Evolutionary conservation across 2,329 filamentous ascomycete genomes (phyloP).

Genomic region (Chaetomiaceae sp.): DNA sequence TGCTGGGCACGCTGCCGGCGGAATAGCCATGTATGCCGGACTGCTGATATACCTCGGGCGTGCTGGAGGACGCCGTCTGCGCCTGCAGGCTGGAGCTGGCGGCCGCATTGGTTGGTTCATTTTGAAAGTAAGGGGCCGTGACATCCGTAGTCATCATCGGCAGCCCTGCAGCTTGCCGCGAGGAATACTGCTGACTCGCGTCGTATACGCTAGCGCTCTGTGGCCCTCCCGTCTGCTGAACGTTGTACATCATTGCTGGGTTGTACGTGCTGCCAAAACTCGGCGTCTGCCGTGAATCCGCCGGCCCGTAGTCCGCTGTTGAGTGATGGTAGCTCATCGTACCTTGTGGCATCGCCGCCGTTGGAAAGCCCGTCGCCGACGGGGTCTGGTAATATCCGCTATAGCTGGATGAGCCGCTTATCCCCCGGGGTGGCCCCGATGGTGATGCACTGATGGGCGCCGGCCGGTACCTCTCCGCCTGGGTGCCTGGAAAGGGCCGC

Average conservation of each 20-base stretch:
- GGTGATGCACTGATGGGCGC: slow-evolving; percentile 48
- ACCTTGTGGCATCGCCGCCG: slow-evolving; percentile 52
- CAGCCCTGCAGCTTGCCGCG: slow-evolving; percentile 71
- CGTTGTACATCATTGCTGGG: slow-evolving; percentile 73
- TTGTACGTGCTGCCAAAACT: slow-evolving; percentile 53
- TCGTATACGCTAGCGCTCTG: slow-evolving; percentile 66
- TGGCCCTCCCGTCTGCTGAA: slow-evolving; percentile 55
- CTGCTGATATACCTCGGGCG: slow-evolving; percentile 62
- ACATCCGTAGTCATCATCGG: slow-evolving; percentile 66
- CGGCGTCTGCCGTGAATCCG: slow-evolving; percentile 52
- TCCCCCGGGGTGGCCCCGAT: slow-evolving; percentile 40
- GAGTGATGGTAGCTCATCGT: slow-evolving; percentile 56
- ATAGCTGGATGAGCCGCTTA: slow-evolving; percentile 55
- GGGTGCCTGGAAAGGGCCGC: slow-evolving; percentile 43
- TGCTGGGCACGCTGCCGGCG: slow-evolving; percentile 40
- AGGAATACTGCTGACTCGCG: slow-evolving; percentile 67
- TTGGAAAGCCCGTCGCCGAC: slow-evolving; percentile 44
- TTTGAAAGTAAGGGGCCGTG: slow-evolving; percentile 70
- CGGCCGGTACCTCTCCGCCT: slow-evolving; percentile 46
- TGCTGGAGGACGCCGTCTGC: slow-evolving; percentile 44
- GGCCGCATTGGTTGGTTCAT: slow-evolving; percentile 59
- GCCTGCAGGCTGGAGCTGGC: slow-evolving; percentile 52
- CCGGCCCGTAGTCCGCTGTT: slow-evolving; percentile 53
- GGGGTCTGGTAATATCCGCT: slow-evolving; percentile 57
- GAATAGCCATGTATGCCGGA: slow-evolving; percentile 52